Conservation (phyloP, 768 basidiomycete genomes). For the Amanita polypyramis region DNA sequence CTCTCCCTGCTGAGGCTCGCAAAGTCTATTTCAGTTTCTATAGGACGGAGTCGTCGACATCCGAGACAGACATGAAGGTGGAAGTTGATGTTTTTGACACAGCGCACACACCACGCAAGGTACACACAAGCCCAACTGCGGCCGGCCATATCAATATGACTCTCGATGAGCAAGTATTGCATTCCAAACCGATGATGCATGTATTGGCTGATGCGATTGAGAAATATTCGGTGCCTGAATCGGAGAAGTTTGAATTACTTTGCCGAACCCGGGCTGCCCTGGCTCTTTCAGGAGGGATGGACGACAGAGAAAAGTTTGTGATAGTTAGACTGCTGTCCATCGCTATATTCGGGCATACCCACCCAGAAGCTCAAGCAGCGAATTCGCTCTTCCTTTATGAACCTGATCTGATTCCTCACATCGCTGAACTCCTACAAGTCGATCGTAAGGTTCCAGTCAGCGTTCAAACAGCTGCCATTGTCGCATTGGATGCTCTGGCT, state of each 20-base stretch:
- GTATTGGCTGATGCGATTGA: slow-evolving; percentile 69
- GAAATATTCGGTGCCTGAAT: slow-evolving; percentile 56
- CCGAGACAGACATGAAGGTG: slow-evolving; percentile 34
- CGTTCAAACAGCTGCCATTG: slow-evolving; percentile 78
- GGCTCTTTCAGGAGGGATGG: slow-evolving; percentile 48
- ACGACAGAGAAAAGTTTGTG: slow-evolving; percentile 70
- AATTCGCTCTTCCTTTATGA: slow-evolving; percentile 88
- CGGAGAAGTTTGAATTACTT: slow-evolving; percentile 81
- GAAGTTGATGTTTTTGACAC: slow-evolving; percentile 36
- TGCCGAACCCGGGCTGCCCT: slow-evolving; percentile 79
- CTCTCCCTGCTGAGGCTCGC: slow-evolving; percentile 60
- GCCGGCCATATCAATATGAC: slow-evolving; percentile 52
- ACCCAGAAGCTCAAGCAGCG: slow-evolving; percentile 67
- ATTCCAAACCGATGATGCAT: slow-evolving; percentile 57
- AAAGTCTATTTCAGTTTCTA: slow-evolving; percentile 82
- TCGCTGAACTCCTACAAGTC: slow-evolving; percentile 83
- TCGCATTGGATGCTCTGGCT: slow-evolving; percentile 84
- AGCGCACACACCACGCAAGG: slow-evolving; percentile 37
- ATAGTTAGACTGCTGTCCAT: slow-evolving; percentile 76
- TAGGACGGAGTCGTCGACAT: slow-evolving; percentile 36
- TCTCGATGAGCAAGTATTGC: slow-evolving; percentile 50
- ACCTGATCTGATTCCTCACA: slow-evolving; percentile 80
- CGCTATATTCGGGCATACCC: slow-evolving; percentile 85
- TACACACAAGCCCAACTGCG: slow-evolving; percentile 15
- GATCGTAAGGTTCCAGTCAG: slow-evolving; percentile 59